phyloP scores from a whole-genome alignment of 2,329 filamentous ascomycete species.

The Colletotrichum lupini region DNA sequence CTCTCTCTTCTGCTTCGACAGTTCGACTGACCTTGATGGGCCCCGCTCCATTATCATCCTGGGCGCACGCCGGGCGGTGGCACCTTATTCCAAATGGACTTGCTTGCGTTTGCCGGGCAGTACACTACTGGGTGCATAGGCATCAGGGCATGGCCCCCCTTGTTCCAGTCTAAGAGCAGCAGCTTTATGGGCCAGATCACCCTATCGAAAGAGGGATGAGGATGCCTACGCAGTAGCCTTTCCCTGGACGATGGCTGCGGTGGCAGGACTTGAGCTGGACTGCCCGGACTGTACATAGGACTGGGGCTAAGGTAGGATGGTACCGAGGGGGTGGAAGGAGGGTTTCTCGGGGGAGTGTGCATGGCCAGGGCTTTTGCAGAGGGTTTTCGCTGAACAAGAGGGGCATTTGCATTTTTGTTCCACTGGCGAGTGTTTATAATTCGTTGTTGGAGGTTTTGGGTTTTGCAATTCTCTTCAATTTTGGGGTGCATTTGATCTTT shows the following conservation, averaged over 20 bases:
- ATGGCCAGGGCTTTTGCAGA: neutral
- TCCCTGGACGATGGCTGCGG: neutral
- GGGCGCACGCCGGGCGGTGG: neutral
- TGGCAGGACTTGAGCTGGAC: neutral
- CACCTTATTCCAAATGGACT: conserved; percentile 7
- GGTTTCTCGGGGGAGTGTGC: neutral
- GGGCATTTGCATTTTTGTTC: neutral
- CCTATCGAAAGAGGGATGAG: neutral
- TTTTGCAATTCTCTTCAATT: neutral
- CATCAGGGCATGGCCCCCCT: neutral
- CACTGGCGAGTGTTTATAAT: neutral
- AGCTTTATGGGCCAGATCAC: neutral
- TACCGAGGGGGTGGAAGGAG: neutral
- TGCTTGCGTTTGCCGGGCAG: conserved; percentile 1
- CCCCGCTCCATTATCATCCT: neutral
- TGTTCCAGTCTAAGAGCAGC: neutral
- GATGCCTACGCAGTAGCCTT: neutral
- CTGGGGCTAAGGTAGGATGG: neutral
- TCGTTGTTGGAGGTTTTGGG: neutral
- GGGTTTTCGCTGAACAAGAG: neutral
- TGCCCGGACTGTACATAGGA: neutral
- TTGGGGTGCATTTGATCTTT: neutral
- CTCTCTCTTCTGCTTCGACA: neutral
- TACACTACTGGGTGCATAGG: no score
- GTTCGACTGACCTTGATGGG: neutral